Base-by-base conservation (phyloP, 2,329 filamentous ascomycete genomes). In the Lachnellula occidentalis region DNA sequence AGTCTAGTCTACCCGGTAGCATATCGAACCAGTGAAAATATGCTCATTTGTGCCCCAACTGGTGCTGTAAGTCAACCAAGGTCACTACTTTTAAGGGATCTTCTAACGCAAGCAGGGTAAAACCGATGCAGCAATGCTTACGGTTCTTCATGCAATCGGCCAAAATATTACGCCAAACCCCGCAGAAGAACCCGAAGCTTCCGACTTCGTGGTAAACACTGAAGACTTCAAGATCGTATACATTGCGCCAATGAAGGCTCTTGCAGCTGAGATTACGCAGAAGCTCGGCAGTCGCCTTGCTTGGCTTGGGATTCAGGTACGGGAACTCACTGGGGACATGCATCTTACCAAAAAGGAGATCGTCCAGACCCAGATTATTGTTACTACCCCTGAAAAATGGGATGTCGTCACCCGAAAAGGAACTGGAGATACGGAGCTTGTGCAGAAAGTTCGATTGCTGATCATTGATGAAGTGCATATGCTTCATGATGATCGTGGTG, bases 381-480 rank as follows among this genome's bases (percentile, higher is more conserved):
- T 99, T 48, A 99, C 95, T 0, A 99, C 94, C 0, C 94, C 94
- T 36, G 94, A 99, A 73, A 99, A 99, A 73, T 99, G 95, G 95
- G 94, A 99, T 70, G 94, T 99, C 1, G 90, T 99, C 5, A 99
- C 94, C 3, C 82, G 94, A 58, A 99, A 97, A 72, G 95, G 92
- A 54, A 97, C 92, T 1, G 94, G 95, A 15, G 94, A 99, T 68
- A 97, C 94, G 0, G 94, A 97, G 69, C 81, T 99, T 3, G 95
- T 99, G 14, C 94, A 99, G 66, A 99, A 99, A 70, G 94, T 99
- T 22, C 85, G 92, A 11, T 78, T 99, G 2, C 80, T 99, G 57
- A 97, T 99, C 66, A 97, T 99, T 59, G 94, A 99, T 71, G 94
- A 99, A 74, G 94, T 99, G 1, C 94, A 99, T 69, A 99, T 99